phyloP scores from a whole-genome alignment of 83 land plant species.

The Picea mariana region DNA sequence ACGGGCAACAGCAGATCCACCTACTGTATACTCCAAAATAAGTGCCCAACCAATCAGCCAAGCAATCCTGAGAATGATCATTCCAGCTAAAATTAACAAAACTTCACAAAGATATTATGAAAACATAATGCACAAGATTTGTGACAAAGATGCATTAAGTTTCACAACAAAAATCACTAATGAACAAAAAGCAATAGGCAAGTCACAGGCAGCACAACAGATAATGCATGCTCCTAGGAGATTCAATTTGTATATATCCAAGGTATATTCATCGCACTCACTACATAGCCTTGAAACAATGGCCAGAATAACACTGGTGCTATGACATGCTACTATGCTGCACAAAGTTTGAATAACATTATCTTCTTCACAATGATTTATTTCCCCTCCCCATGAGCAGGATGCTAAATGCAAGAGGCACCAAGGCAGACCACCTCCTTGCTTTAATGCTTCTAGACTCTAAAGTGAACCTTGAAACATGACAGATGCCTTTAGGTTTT shows the following conservation, averaged over 20 bases:
- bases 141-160: neutral
- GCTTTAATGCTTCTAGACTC: neutral
- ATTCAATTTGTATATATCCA: neutral
- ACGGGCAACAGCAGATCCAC: slow-evolving; percentile 95
- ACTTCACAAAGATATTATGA: neutral
- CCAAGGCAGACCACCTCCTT: neutral
- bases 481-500: neutral
- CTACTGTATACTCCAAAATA: slow-evolving; percentile 94
- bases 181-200: neutral
- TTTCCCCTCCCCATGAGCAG: neutral
- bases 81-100: neutral
- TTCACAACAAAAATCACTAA: neutral
- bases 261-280: too few relatives aligned
- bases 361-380: neutral
- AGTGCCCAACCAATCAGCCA: slow-evolving; percentile 99
- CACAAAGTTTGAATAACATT: neutral
- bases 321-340: neutral
- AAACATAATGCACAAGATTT: neutral
- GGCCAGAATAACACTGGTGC: neutral
- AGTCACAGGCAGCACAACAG: neutral
- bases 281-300: slow-evolving; percentile 7
- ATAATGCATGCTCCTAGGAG: neutral
- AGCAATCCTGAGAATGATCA: slow-evolving; percentile 63
- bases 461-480: neutral
- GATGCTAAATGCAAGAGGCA: neutral